Conservation (phyloP, 2,329 filamentous ascomycete species). For the Monosporascus ibericus region DNA sequence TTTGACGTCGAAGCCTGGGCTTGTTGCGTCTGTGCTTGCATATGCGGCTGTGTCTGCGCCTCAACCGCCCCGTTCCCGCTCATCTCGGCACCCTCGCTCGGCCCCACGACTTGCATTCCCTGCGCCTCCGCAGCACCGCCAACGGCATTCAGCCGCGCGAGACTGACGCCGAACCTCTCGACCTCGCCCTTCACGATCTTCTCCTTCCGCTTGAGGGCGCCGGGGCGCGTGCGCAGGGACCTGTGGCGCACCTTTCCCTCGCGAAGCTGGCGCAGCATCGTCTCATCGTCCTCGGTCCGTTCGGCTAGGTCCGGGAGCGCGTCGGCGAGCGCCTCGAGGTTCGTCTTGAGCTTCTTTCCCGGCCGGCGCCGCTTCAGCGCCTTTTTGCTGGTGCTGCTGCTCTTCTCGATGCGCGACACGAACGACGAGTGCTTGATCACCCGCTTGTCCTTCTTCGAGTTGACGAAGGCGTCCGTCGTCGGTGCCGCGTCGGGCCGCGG, state of each 20-base stretch:
- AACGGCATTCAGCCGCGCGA: slow-evolving; percentile 63
- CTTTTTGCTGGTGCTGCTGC: slow-evolving; percentile 32
- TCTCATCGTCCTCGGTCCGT: slow-evolving; percentile 39
- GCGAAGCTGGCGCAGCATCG: slow-evolving; percentile 27
- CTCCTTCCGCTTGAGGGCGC: slow-evolving; percentile 79
- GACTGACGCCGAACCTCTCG: slow-evolving; percentile 74
- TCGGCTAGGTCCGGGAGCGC: slow-evolving; percentile 63
- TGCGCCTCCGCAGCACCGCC: slow-evolving; percentile 13
- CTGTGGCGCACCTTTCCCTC: slow-evolving; percentile 65
- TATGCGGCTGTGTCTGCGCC: slow-evolving; percentile 8
- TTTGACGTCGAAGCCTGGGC: slow-evolving; percentile 39
- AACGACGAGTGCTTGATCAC: slow-evolving; percentile 76
- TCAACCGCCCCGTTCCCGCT: background rate
- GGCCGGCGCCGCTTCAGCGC: slow-evolving; percentile 60
- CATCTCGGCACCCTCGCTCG: background rate
- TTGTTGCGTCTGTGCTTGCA: slow-evolving; percentile 6
- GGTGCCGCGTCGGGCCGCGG: slow-evolving; percentile 46
- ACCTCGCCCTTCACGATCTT: slow-evolving; percentile 74
- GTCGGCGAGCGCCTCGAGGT: slow-evolving; percentile 69
- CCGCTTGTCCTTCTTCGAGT: slow-evolving; percentile 78
- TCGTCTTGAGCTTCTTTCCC: slow-evolving; percentile 71
- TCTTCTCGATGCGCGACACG: slow-evolving; percentile 67
- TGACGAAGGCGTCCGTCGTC: slow-evolving; percentile 49
- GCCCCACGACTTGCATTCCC: slow-evolving; percentile 10
- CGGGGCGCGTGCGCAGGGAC: slow-evolving; percentile 68